Evolutionary conservation across 371 early-diverging fungal genomes (phyloP).

Genomic region (Mortierella sp.): DNA sequence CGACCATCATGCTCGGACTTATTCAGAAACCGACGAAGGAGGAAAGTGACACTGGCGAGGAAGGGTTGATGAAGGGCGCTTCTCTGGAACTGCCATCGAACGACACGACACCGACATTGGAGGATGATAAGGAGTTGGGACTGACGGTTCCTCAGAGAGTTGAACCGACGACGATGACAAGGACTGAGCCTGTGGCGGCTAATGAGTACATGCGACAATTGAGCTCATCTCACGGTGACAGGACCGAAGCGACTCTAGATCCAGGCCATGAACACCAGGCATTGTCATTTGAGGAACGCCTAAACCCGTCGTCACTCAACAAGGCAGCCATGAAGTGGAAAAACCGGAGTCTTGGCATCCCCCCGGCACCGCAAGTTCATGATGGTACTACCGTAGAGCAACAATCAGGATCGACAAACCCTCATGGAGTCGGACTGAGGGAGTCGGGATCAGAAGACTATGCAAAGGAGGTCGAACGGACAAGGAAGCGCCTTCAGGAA

Average conservation of each 20-base stretch:
- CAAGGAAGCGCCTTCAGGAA: constrained; percentile 17
- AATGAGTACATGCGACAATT: neutral
- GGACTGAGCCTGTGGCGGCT: neutral
- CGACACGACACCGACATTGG: neutral
- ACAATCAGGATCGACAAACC: neutral
- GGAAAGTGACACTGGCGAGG: neutral
- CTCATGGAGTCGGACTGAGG: neutral
- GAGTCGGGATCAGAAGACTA: constrained; percentile 16
- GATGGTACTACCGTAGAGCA: neutral
- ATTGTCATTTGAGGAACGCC: constrained; percentile 26
- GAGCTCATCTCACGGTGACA: neutral
- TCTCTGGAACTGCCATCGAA: neutral
- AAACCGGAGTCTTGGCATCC: constrained; percentile 7
- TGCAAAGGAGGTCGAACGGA: constrained; percentile 26
- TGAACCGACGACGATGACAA: neutral
- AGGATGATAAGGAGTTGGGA: neutral
- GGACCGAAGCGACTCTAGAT: neutral
- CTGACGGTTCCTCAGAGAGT: neutral
- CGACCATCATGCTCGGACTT: constrained; percentile 28
- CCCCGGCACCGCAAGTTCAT: neutral
- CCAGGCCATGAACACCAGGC: neutral
- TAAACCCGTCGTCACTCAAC: constrained; percentile 36
- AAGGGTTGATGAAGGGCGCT: neutral
- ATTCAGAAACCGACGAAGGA: neutral
- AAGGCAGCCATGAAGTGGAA: constrained; percentile 29